These are phyloP conservation scores for Heliamphora pulchella DNA, from an alignment of 179 eudicot genomes.

Conservation along the genomic window DNA sequence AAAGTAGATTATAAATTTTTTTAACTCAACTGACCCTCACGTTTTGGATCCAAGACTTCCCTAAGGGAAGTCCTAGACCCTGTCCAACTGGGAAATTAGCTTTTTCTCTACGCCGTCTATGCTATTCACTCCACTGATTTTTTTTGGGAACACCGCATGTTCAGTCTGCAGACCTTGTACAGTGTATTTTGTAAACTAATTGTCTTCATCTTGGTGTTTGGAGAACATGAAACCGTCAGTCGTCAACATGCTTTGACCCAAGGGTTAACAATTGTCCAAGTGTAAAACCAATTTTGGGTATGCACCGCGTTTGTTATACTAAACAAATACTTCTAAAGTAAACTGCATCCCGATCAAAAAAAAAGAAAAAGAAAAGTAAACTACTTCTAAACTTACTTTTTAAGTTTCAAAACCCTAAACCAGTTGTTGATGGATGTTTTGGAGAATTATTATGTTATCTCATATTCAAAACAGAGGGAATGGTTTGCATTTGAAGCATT, in stretches of 20 bases:
- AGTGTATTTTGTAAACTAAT: not conserved
- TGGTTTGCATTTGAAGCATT: not conserved
- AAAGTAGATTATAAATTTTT: too few relatives aligned
- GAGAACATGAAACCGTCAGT: not conserved
- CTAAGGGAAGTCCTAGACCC: too few relatives aligned
- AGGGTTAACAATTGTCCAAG: not conserved
- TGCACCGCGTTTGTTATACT: not conserved
- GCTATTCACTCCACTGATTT: not conserved
- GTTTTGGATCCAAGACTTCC: too few relatives aligned
- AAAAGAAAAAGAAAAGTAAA: not conserved
- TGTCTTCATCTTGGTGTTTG: not conserved
- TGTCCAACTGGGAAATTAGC: too few relatives aligned
- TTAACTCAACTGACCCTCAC: too few relatives aligned
- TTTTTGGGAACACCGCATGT: not conserved
- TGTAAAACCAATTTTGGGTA: not conserved
- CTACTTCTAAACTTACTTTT: not conserved
- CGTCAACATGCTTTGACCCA: not conserved
- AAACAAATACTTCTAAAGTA: not conserved
- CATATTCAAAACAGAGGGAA: not conserved
- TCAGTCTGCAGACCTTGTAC: not conserved
- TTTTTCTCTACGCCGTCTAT: not conserved
- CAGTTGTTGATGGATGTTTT: not conserved
- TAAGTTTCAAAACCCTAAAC: not conserved
- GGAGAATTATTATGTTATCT: not conserved
- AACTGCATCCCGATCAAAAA: too few relatives aligned